These are phyloP conservation scores for Monoraphidium neglectum DNA, from an alignment of 139 green algal genomes.

Conservation along the genomic window DNA sequence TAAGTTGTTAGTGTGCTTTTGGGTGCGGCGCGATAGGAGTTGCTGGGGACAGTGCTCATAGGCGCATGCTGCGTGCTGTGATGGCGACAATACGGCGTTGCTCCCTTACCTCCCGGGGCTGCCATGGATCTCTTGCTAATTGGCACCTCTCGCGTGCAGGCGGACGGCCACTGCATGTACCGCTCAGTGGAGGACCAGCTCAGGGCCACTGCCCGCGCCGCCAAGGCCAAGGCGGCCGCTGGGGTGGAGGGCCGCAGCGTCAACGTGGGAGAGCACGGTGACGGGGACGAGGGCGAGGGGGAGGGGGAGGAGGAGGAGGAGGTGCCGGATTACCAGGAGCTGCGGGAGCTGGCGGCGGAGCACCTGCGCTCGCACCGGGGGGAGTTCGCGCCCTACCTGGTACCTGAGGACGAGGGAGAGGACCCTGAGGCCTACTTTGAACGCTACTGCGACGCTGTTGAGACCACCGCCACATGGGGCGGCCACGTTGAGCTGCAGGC, in stretches of 20 bases:
- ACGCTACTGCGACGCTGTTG: conserved; percentile 75
- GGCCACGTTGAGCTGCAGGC: conserved; percentile 91
- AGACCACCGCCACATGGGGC: conserved; percentile 85
- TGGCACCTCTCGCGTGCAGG: conserved; percentile 31
- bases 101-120: too few relatives aligned
- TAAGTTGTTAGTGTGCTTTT: too few relatives aligned
- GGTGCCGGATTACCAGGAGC: conserved; percentile 40
- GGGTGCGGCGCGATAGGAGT: too few relatives aligned
- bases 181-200: conserved; percentile 90
- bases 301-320: not conserved
- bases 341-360: conserved; percentile 69
- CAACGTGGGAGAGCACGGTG: not conserved
- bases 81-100: too few relatives aligned
- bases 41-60: too few relatives aligned
- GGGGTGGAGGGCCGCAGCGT: not conserved
- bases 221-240: not conserved
- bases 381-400: conserved; percentile 63
- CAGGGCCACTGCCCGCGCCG: not conserved
- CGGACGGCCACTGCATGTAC: conserved; percentile 97
- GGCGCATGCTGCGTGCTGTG: too few relatives aligned
- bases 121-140: too few relatives aligned
- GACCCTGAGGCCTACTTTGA: conserved; percentile 52
- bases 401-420: conserved; percentile 41
- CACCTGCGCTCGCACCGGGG: conserved; percentile 77
- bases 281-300: not conserved